Conservation (phyloP, 2,329 filamentous ascomycete genomes). For the Neobulgaria alba region DNA sequence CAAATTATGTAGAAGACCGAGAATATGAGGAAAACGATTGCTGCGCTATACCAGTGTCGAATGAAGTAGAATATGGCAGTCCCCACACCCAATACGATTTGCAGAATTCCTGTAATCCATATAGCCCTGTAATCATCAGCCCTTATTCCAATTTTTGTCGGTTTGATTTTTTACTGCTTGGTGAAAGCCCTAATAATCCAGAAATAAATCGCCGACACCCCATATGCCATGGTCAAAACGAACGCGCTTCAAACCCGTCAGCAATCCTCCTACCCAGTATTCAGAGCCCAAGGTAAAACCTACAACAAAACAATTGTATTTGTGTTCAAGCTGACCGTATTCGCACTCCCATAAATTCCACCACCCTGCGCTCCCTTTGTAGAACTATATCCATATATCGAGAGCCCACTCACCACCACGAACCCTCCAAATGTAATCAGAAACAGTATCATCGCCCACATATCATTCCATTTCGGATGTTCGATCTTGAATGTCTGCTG, state of each 20-base stretch:
- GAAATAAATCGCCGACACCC: slow-evolving; percentile 72
- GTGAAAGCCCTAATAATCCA: slow-evolving; percentile 68
- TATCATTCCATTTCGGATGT: slow-evolving; percentile 80
- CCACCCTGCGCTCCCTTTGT: slow-evolving; percentile 56
- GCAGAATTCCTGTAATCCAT: slow-evolving; percentile 84
- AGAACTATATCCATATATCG: slow-evolving; percentile 63
- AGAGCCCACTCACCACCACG: slow-evolving; percentile 64
- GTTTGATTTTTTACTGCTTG: slow-evolving; percentile 44
- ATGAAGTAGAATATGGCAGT: slow-evolving; percentile 82
- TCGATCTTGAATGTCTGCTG: slow-evolving; percentile 76
- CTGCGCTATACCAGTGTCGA: slow-evolving; percentile 68
- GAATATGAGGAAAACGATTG: slow-evolving; percentile 81
- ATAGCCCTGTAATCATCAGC: slow-evolving; percentile 48
- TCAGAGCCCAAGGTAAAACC: slow-evolving; percentile 3
- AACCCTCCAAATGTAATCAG: slow-evolving; percentile 65
- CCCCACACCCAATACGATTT: slow-evolving; percentile 75
- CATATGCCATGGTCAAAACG: slow-evolving; percentile 62
- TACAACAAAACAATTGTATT: slow-evolving; percentile 79
- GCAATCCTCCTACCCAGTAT: not conserved
- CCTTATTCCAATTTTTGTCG: not conserved
- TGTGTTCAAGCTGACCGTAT: slow-evolving; percentile 61
- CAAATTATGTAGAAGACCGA: slow-evolving; percentile 70
- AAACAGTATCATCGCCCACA: slow-evolving; percentile 80
- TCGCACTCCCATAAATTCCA: slow-evolving; percentile 59
- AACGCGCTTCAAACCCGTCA: slow-evolving; percentile 40